Evolutionary conservation across 116 monocot species (phyloP), one percentile per base, ranked within the genome.

Genomic region (Phalaenopsis hybrid): DNA sequence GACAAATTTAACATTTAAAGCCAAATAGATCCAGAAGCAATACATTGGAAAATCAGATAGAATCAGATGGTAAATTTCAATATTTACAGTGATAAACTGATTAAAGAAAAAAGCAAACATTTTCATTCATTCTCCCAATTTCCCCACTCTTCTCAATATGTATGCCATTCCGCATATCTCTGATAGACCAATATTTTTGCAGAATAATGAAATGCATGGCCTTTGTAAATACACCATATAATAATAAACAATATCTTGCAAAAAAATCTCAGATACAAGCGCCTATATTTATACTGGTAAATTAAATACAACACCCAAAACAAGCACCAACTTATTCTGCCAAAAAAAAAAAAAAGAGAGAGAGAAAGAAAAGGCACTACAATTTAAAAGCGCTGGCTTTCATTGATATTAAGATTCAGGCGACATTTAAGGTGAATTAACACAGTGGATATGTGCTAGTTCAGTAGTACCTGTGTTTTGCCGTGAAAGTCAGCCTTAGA

Each of bases 291-390:
- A 69, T 69, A 7, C 9, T 69, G 9, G 69, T 28, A 69, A 69
- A 34, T 6, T 69, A 72, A 15, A 72, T 72, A 72, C 72, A 72
- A 72, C 72, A 37, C 72, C 72, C 41, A 72, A 72, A 72, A 72
- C 65, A 72, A 72, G 10, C 15, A 4, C 15, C 69, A 34, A 23
- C 0, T 41, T 72, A 72, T 72, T 37, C 37, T 34, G 37, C 37
- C 13, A 8, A 70, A 72, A 37, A 20, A 33, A 72, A 34, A 34
- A 4, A 11, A 31, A 31, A 31, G 0, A 31, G 0, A 31, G 31
- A 31, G 31, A 31, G 31, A 31, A 31, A 31, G 31, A 31, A 31
- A 31, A 31, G 15, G 6, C 13, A 37, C 72, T 72, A 33, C 13
- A 31, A 5, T 34, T 37, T 65, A 6, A 72, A 31, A 72, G 15